Conservation (phyloP, 768 basidiomycete species). For the Postia placenta region DNA sequence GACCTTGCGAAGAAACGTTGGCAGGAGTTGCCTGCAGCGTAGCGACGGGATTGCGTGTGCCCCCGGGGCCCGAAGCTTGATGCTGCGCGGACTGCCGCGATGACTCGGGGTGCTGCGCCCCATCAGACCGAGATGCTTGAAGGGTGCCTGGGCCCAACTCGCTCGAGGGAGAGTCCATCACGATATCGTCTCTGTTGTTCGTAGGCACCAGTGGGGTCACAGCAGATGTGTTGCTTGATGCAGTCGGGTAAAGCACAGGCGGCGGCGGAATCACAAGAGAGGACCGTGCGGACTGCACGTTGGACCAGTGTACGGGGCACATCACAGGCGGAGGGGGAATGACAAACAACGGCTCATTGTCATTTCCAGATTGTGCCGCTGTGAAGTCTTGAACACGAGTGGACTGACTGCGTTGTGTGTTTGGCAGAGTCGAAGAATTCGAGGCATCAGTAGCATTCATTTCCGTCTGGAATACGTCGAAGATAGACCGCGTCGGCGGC, state of each 20-base stretch:
- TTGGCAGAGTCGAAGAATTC: not conserved
- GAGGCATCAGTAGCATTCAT: not conserved
- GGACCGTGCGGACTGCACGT: not conserved
- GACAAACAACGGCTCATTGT: not conserved
- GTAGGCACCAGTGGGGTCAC: too few relatives aligned
- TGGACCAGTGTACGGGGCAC: not conserved
- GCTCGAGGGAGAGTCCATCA: not conserved
- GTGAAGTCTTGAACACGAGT: not conserved
- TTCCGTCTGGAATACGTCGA: not conserved
- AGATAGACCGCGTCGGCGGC: not conserved
- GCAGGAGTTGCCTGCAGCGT: not conserved
- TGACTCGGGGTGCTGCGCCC: not conserved
- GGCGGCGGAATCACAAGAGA: conserved; percentile 13
- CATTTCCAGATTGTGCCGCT: too few relatives aligned
- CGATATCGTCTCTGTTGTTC: not conserved
- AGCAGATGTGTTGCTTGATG: too few relatives aligned
- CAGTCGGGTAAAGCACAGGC: conserved; percentile 9
- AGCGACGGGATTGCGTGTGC: not conserved
- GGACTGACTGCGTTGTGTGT: not conserved
- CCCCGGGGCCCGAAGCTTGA: too few relatives aligned
- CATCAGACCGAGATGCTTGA: not conserved
- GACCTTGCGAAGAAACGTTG: not conserved
- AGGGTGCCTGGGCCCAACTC: not conserved
- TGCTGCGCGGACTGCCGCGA: not conserved
- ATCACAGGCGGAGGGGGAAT: not conserved